Evolutionary conservation across 1,284 basidiomycete species (phyloP).

Genomic region (Tylopilus sp.): DNA sequence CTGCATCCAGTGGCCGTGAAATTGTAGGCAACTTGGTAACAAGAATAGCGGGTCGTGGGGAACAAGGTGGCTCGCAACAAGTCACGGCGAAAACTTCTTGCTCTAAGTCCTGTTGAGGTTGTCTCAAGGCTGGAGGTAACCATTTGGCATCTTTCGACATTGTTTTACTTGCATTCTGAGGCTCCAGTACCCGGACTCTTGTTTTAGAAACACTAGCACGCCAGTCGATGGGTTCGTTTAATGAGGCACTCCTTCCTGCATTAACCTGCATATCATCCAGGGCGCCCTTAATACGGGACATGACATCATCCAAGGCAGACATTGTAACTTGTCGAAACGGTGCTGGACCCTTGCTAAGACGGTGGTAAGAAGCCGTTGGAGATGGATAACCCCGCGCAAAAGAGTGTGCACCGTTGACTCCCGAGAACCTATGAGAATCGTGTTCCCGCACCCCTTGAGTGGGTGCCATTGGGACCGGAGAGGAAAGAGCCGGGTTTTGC

Average conservation of each 20-base stretch:
- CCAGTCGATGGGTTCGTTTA: slow-evolving; percentile 23
- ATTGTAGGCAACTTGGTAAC: slow-evolving; percentile 55
- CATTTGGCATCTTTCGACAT: slow-evolving; percentile 38
- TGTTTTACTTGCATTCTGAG: slow-evolving; percentile 8
- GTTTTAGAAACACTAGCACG: slow-evolving; percentile 14
- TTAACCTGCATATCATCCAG: slow-evolving; percentile 65
- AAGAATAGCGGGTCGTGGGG: slow-evolving; percentile 50
- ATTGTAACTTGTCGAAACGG: slow-evolving; percentile 65
- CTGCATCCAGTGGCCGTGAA: slow-evolving; percentile 40
- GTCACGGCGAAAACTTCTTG: slow-evolving; percentile 52
- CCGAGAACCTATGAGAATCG: slow-evolving; percentile 19
- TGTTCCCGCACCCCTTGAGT: slow-evolving; percentile 18
- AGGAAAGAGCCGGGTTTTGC: slow-evolving; percentile 2
- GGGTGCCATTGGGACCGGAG: neutral
- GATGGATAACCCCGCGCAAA: slow-evolving; percentile 21
- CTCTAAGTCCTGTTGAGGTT: slow-evolving; percentile 35
- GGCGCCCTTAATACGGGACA: slow-evolving; percentile 87
- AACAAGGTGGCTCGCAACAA: slow-evolving; percentile 47
- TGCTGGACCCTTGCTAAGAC: slow-evolving; percentile 32
- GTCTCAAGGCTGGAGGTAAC: slow-evolving; percentile 57
- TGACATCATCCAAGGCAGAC: slow-evolving; percentile 76
- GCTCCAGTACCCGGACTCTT: slow-evolving; percentile 18
- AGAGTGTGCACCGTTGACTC: slow-evolving; percentile 16
- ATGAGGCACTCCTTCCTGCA: slow-evolving; percentile 18
- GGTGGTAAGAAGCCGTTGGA: slow-evolving; percentile 18